Evolutionary conservation across 1,284 basidiomycete species (phyloP).

Genomic region (Cryptococcus jaspeensis): DNA sequence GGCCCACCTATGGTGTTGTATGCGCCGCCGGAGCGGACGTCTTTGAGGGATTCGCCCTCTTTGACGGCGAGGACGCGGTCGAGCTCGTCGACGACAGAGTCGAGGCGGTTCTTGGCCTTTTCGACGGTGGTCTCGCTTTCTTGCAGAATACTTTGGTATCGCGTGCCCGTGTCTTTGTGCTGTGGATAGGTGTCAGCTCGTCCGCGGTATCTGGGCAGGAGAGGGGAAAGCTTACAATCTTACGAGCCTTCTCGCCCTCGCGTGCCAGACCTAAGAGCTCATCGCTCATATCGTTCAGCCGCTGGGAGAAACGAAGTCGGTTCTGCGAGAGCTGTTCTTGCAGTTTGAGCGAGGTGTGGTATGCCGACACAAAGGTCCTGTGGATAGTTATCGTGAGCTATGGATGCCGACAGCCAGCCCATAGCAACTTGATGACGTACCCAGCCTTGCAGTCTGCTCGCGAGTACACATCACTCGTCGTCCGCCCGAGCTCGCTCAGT

Average conservation of each 20-base stretch:
- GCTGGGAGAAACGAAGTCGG: slow-evolving; percentile 75
- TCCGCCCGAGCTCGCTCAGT: slow-evolving; percentile 76
- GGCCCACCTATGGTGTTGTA: slow-evolving; percentile 6
- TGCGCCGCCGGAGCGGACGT: slow-evolving; percentile 57
- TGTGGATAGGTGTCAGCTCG: slow-evolving; percentile 40
- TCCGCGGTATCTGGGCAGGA: neutral
- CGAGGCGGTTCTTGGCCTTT: slow-evolving; percentile 82
- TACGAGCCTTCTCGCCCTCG: slow-evolving; percentile 91
- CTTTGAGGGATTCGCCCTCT: slow-evolving; percentile 85
- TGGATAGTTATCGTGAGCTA: neutral
- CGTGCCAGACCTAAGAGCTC: slow-evolving; percentile 81
- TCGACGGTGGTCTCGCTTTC: slow-evolving; percentile 88
- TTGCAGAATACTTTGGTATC: slow-evolving; percentile 82
- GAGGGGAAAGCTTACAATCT: slow-evolving; percentile 60
- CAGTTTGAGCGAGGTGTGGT: slow-evolving; percentile 79
- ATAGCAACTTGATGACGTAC: slow-evolving; percentile 53
- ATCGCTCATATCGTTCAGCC: slow-evolving; percentile 92
- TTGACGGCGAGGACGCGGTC: slow-evolving; percentile 92
- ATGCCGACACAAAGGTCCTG: slow-evolving; percentile 83
- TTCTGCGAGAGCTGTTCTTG: slow-evolving; percentile 90
- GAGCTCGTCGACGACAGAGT: slow-evolving; percentile 87
- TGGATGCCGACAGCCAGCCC: neutral
- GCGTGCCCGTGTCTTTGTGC: slow-evolving; percentile 83
- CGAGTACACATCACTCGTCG: slow-evolving; percentile 77
- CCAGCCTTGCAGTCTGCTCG: slow-evolving; percentile 91